These are phyloP conservation scores for Umbelopsis vinacea DNA, from an alignment of 192 early-diverging fungal genomes.

Conservation along the genomic window DNA sequence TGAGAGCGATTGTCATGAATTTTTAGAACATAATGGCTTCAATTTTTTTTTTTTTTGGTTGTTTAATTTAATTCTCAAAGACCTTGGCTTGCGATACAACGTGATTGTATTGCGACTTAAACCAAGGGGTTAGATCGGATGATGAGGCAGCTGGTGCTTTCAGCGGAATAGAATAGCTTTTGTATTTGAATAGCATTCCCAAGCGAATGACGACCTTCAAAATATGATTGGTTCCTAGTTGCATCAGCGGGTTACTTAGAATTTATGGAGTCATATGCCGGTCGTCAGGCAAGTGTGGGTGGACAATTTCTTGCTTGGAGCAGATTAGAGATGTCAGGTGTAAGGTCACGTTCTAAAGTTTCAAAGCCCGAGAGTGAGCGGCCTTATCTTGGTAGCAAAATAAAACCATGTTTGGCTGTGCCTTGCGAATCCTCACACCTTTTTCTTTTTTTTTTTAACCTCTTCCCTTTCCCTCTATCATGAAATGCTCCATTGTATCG, in stretches of 20 bases:
- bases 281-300: neutral
- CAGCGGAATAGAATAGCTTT: neutral
- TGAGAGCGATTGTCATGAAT: no score
- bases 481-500: slow-evolving; percentile 23
- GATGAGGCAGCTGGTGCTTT: neutral
- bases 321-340: slow-evolving; percentile 10
- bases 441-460: neutral
- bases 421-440: neutral
- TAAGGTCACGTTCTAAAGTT: slow-evolving; percentile 4
- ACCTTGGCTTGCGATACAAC: neutral
- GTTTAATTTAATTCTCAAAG: neutral
- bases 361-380: neutral
- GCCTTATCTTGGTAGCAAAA: slow-evolving; percentile 8
- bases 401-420: neutral
- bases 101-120: slow-evolving; percentile 1
- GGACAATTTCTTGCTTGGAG: neutral
- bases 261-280: neutral
- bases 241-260: neutral
- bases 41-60: neutral
- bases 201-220: neutral
- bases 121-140: neutral
- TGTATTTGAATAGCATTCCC: neutral
- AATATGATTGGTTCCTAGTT: neutral
- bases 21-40: no score
- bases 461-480: slow-evolving; percentile 7